Evolutionary conservation across 441 rosid genomes (phyloP), one percentile per base, ranked within the genome.

Genomic region (Jatropha podagrica): DNA sequence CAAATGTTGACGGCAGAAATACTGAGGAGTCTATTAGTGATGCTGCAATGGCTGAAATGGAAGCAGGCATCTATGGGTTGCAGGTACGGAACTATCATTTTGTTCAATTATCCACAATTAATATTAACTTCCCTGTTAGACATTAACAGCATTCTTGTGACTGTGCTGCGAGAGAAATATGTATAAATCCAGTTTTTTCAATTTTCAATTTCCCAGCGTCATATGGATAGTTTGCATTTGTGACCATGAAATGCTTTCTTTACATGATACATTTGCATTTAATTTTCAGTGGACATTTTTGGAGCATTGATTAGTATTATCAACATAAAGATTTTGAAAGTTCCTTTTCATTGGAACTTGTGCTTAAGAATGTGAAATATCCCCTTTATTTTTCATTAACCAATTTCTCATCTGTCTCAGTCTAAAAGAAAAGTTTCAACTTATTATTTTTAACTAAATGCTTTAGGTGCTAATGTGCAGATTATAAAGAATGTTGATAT

Each of bases 41-140:
- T 67, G 89, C 92, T 23, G 78, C 86, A 2, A 88, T 85, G 83
- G 92, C 85, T 78, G 97, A 91, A 83, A 87, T 88, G 46, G 95
- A 91, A 87, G 94, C 94, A 38, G 90, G 87, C 79, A 81, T 90
- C 67, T 91, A 91, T 27, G 91, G 95, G 56, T 87, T 94, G 84
- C 98, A 91, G 93, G 96, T 89, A 67, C 15, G 37, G 27, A 69
- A 23, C 72, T 42, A 71, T 78, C 74, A 70, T 69, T 70, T 68
- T 51, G 10, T 42, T 59, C n/a, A 6, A 62, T 66, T 27, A 26
- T 51, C 2, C 56, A 51, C 8, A 18, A 7, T 69, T 46, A 44
- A 23, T 15, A 26, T 38, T 37, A 67, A 4, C 65, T 66, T 65
- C 23, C 49, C 5, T 48, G 7, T 75, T 17, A 26, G 10, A 3